Evolutionary conservation across 1,139 yeast genomes (phyloP).

Genomic region (Petasospora rhodanensis): DNA sequence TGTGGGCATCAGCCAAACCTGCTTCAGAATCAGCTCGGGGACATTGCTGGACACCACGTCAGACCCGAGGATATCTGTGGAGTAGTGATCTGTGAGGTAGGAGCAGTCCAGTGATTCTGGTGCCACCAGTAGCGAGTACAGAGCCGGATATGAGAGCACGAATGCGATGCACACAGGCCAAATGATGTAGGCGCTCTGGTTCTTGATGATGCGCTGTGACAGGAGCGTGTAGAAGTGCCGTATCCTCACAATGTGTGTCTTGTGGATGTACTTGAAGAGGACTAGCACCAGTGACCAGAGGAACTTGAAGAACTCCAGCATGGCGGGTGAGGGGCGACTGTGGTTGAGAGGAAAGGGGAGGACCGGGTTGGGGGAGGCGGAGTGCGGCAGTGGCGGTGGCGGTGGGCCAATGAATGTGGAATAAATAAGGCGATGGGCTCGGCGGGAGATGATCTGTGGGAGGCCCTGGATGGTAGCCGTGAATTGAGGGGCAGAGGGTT

Average conservation of each 20-base stretch:
- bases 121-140: slow-evolving; percentile 31
- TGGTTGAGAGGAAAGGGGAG: no score
- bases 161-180: slow-evolving; percentile 48
- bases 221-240: slow-evolving; percentile 25
- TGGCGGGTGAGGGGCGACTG: no score
- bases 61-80: not conserved
- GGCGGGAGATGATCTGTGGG: no score
- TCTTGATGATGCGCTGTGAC: slow-evolving; percentile 30
- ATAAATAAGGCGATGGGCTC: no score
- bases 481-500: no score
- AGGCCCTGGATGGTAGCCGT: no score
- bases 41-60: no score
- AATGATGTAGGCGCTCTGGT: slow-evolving; percentile 42
- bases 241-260: slow-evolving; percentile 13
- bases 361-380: no score
- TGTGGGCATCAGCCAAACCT: slow-evolving; percentile 23
- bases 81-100: slow-evolving; percentile 15
- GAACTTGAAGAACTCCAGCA: slow-evolving; percentile 23
- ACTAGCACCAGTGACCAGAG: slow-evolving; percentile 18
- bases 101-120: slow-evolving; percentile 12
- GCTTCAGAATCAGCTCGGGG: slow-evolving; percentile 17
- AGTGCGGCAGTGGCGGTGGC: no score
- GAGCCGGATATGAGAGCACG: slow-evolving; percentile 48
- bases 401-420: no score
- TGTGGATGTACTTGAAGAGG: slow-evolving; percentile 15